These are phyloP conservation scores for Daedalea quercina DNA, from an alignment of 768 basidiomycete genomes.

Conservation along the genomic window DNA sequence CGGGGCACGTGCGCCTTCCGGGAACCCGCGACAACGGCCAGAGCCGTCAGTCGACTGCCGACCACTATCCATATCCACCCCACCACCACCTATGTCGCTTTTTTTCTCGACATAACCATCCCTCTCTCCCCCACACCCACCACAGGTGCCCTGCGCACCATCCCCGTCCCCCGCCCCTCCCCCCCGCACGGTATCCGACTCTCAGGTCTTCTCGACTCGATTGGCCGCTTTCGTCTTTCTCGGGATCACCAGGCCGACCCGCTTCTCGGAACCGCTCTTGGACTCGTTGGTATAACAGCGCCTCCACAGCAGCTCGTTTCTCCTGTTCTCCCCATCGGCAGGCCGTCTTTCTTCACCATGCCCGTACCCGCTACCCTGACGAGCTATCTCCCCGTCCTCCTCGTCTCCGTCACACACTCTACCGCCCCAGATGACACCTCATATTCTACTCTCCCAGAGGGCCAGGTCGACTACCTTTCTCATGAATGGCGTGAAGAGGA, in stretches of 20 bases:
- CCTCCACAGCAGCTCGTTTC: neutral
- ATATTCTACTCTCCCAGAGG: slow-evolving; percentile 77
- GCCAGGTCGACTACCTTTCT: slow-evolving; percentile 97
- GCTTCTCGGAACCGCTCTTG: neutral
- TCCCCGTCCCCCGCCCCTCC: neutral
- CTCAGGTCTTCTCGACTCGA: neutral
- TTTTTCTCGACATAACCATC: slow-evolving; percentile 1
- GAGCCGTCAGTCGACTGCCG: neutral
- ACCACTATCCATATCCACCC: slow-evolving; percentile 2
- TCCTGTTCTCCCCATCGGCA: neutral
- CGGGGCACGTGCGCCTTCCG: slow-evolving; percentile 1
- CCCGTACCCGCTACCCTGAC: slow-evolving; percentile 21
- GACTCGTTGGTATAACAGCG: neutral
- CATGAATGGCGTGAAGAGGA: slow-evolving; percentile 98
- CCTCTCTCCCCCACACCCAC: neutral
- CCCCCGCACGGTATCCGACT: neutral
- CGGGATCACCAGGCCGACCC: neutral
- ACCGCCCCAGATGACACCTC: slow-evolving; percentile 66
- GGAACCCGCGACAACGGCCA: neutral
- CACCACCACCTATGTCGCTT: neutral
- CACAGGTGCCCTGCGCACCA: neutral
- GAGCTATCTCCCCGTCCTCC: slow-evolving; percentile 63
- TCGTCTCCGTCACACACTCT: slow-evolving; percentile 55
- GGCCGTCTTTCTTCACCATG: slow-evolving; percentile 13
- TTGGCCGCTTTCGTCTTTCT: no score